Evolutionary conservation across 257 asterid species (phyloP).

Genomic region (Knoxia roxburghii): DNA sequence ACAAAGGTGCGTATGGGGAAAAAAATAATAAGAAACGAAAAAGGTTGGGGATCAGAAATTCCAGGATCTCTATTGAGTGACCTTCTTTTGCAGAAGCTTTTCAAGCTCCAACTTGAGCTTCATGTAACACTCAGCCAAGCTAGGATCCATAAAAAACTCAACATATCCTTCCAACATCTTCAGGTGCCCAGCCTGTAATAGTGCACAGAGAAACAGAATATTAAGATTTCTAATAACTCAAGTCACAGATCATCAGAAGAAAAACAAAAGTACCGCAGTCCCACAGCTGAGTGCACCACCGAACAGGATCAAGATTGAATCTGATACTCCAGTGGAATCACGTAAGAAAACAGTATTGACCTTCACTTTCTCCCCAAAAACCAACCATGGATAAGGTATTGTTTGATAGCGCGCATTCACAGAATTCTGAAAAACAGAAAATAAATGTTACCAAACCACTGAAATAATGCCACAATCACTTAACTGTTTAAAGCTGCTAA

Average conservation of each 20-base stretch:
- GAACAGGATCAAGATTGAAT: conserved; percentile 89
- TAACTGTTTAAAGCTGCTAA: neutral
- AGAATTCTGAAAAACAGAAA: conserved; percentile 61
- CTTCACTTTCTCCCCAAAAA: conserved; percentile 94
- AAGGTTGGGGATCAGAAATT: neutral
- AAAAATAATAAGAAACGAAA: neutral
- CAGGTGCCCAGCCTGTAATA: conserved; percentile 68
- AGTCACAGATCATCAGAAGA: neutral
- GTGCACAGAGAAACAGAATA: neutral
- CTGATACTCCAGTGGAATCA: conserved; percentile 97
- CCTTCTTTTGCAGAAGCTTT: conserved; percentile 71
- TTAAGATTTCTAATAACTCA: neutral
- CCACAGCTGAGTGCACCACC: conserved; percentile 73
- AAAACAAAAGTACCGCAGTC: conserved; percentile 47
- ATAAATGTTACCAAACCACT: conserved; percentile 16
- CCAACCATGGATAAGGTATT: conserved; percentile 94
- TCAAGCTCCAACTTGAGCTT: conserved; percentile 77
- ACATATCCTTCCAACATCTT: conserved; percentile 86
- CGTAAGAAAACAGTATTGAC: conserved; percentile 92
- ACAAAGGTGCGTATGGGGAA: neutral
- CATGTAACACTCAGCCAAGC: conserved; percentile 76
- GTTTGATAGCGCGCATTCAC: conserved; percentile 98
- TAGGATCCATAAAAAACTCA: conserved; percentile 88
- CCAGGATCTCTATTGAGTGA: conserved; percentile 10
- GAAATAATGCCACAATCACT: neutral